phyloP scores from a whole-genome alignment of 148 eudicot genomes.

The Rhododendron molle region DNA sequence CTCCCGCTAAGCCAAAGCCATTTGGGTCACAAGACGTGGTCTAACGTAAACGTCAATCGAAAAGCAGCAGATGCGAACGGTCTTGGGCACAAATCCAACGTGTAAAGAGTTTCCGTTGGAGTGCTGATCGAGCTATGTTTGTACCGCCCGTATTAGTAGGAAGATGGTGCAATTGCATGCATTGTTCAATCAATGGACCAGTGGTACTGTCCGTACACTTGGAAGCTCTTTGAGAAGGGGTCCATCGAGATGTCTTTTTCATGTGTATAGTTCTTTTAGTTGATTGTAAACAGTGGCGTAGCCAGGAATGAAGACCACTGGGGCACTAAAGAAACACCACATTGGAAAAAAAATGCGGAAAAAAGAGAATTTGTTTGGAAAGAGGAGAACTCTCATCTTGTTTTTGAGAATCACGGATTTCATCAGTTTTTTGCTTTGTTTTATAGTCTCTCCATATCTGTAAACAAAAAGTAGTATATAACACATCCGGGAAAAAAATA shows the following conservation, averaged over 20 bases:
- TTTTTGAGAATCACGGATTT: too few relatives aligned
- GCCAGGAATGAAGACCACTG: too few relatives aligned
- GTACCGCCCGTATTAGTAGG: neutral
- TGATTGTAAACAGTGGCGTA: neutral
- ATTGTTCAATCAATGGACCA: neutral
- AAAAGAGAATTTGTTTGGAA: too few relatives aligned
- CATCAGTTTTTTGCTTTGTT: too few relatives aligned
- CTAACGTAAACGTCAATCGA: constrained; percentile 62
- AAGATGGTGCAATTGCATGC: neutral
- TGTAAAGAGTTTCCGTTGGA: constrained; percentile 60
- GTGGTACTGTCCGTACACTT: neutral
- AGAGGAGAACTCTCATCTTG: too few relatives aligned
- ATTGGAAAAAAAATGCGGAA: too few relatives aligned
- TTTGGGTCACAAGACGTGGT: constrained; percentile 44
- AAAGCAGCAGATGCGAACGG: constrained; percentile 81
- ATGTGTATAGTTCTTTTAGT: neutral
- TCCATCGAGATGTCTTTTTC: neutral
- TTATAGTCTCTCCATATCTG: too few relatives aligned
- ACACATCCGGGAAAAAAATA: too few relatives aligned
- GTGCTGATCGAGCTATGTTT: constrained; percentile 13
- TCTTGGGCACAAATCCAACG: constrained; percentile 79
- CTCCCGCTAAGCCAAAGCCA: constrained; percentile 45
- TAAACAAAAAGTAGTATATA: too few relatives aligned
- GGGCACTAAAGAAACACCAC: too few relatives aligned
- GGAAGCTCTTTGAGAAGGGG: neutral